Evolutionary conservation across 805 yeast genomes (phyloP).

Genomic region (Candida vartiovaarae): DNA sequence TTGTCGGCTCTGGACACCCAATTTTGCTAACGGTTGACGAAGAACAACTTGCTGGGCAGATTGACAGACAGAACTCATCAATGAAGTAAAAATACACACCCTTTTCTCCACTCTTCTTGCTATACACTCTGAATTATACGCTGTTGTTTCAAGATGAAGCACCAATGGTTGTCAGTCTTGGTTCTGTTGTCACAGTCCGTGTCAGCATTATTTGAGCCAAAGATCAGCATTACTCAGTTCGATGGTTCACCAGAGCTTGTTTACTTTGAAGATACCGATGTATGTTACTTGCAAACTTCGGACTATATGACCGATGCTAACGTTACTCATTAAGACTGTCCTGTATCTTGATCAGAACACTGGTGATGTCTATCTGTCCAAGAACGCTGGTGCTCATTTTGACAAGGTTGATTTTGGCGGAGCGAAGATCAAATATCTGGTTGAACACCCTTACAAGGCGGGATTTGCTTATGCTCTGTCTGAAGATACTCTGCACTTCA

Average conservation of each 20-base stretch:
- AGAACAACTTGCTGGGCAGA: no score
- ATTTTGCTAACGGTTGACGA: no score
- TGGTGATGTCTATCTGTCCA: conserved; percentile 34
- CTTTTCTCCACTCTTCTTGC: no score
- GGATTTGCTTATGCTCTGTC: conserved; percentile 34
- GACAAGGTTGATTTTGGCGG: conserved; percentile 32
- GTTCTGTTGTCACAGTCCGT: not conserved
- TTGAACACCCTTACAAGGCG: conserved; percentile 32
- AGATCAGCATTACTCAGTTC: conserved; percentile 13
- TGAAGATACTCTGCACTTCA: conserved; percentile 27
- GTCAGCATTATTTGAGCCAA: conserved; percentile 22
- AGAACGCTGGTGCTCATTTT: conserved; percentile 41
- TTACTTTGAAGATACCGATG: conserved; percentile 28
- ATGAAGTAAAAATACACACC: no score
- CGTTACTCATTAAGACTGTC: conserved; percentile 6
- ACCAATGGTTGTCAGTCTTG: not conserved
- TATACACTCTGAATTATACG: no score
- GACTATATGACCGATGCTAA: conserved; percentile 3
- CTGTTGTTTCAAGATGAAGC: not conserved
- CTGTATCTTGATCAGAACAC: conserved; percentile 18
- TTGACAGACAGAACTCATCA: no score
- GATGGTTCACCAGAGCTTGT: conserved; percentile 23
- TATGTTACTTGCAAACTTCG: conserved; percentile 6
- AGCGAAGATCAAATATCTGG: conserved; percentile 23
- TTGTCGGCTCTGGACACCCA: no score